These are phyloP conservation scores for Cercophora sp. DNA, from an alignment of 495 filamentous ascomycete genomes.

Conservation along the genomic window DNA sequence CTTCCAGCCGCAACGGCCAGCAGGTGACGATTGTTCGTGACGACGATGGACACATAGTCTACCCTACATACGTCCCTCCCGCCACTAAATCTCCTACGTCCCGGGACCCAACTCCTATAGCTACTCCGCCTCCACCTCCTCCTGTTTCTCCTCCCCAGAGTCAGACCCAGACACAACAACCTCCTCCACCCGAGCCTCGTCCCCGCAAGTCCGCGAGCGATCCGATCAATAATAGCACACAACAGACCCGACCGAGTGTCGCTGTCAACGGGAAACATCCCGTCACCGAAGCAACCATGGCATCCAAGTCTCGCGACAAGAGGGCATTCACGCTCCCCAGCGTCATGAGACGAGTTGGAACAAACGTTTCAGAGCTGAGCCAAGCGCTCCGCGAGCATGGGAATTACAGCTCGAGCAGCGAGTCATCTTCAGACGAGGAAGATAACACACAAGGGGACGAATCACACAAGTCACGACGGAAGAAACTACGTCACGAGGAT, in stretches of 20 bases:
- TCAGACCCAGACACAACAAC: neutral
- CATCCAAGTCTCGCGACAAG: neutral
- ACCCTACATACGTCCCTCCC: slow-evolving; percentile 37
- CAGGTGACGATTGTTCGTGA: slow-evolving; percentile 29
- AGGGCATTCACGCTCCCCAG: neutral
- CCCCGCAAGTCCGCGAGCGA: slow-evolving; percentile 12
- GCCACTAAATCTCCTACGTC: slow-evolving; percentile 27
- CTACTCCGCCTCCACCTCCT: neutral
- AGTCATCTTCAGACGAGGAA: slow-evolving; percentile 27
- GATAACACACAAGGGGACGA: neutral
- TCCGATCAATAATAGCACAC: neutral
- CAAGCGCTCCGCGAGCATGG: neutral
- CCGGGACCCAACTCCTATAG: slow-evolving; percentile 12
- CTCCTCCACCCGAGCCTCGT: neutral
- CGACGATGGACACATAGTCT: slow-evolving; percentile 28
- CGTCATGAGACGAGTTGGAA: slow-evolving; percentile 22
- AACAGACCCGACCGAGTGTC: neutral
- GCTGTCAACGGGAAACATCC: neutral
- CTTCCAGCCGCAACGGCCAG: slow-evolving; percentile 15
- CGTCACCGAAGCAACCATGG: neutral
- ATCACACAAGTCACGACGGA: neutral
- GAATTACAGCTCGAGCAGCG: slow-evolving; percentile 20
- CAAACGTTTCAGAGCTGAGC: slow-evolving; percentile 22
- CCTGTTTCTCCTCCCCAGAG: neutral
- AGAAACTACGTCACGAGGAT: neutral